phyloP scores from a whole-genome alignment of 768 basidiomycete genomes.

The Candolleomyces eurysporus region DNA sequence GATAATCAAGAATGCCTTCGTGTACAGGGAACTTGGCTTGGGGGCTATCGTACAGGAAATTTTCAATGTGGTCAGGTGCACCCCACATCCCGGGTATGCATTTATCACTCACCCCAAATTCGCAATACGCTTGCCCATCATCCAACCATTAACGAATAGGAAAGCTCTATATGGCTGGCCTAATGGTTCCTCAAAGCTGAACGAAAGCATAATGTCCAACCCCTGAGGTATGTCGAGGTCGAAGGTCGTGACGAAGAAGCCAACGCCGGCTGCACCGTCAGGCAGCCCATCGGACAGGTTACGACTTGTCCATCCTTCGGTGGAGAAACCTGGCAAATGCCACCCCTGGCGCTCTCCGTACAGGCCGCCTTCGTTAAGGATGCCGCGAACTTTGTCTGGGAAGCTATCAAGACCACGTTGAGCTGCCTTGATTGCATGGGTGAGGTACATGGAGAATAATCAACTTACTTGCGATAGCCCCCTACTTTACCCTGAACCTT shows the following conservation, averaged over 20 bases:
- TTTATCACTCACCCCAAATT: constrained; percentile 56
- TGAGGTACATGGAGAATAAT: neutral
- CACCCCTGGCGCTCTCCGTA: constrained; percentile 69
- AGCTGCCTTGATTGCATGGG: too few relatives aligned
- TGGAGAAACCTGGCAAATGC: constrained; percentile 73
- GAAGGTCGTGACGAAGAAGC: constrained; percentile 81
- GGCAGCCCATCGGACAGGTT: constrained; percentile 61
- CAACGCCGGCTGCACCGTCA: constrained; percentile 58
- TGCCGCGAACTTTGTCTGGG: constrained; percentile 63
- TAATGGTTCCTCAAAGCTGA: constrained; percentile 60
- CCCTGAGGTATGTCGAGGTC: constrained; percentile 54
- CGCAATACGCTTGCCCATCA: constrained; percentile 81
- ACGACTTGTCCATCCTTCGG: constrained; percentile 55
- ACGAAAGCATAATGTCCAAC: constrained; percentile 69
- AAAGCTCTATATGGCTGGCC: constrained; percentile 69
- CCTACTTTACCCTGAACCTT: constrained; percentile 76
- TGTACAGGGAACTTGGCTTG: constrained; percentile 83
- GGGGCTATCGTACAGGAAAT: constrained; percentile 42
- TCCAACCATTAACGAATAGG: constrained; percentile 86
- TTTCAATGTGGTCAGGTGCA: too few relatives aligned
- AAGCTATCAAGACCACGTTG: constrained; percentile 40
- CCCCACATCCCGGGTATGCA: too few relatives aligned
- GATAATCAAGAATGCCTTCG: constrained; percentile 74
- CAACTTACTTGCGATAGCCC: constrained; percentile 58
- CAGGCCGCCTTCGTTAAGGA: constrained; percentile 68